Evolutionary conservation across 1,139 yeast genomes (phyloP).

Genomic region (Pichiaceae sp.): DNA sequence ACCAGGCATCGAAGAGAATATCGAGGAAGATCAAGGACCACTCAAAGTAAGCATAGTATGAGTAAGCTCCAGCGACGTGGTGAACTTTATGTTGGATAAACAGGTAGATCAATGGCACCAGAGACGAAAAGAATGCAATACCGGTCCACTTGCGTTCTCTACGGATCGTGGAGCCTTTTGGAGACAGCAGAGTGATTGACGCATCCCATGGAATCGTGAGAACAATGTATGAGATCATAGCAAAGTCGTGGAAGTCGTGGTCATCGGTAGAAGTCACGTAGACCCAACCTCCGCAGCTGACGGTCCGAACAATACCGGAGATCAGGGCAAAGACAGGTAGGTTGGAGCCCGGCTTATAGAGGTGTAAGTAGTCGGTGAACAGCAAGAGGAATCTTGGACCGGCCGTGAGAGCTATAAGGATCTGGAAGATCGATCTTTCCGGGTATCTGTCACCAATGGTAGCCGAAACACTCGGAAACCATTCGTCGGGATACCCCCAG

Average conservation of each 20-base stretch:
- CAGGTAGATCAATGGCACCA: conserved; percentile 80
- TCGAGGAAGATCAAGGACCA: conserved; percentile 85
- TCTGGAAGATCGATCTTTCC: conserved; percentile 85
- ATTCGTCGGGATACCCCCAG: conserved; percentile 91
- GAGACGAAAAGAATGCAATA: conserved; percentile 53
- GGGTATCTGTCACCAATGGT: conserved; percentile 96
- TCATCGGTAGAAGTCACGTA: conserved; percentile 95
- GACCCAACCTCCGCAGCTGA: conserved; percentile 98
- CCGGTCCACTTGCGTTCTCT: conserved; percentile 48
- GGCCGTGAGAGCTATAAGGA: conserved; percentile 68
- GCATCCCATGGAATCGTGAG: conserved; percentile 90
- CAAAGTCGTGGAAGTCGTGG: conserved; percentile 92
- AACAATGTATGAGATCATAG: conserved; percentile 84
- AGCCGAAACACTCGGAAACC: conserved; percentile 98
- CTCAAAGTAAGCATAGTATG: conserved; percentile 88
- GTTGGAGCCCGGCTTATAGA: conserved; percentile 30
- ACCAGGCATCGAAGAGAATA: conserved; percentile 75
- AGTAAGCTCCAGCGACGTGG: conserved; percentile 85
- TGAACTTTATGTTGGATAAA: conserved; percentile 92
- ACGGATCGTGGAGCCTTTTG: conserved; percentile 38
- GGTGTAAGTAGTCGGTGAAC: conserved; percentile 45
- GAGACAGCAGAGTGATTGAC: conserved; percentile 49
- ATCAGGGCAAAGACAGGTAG: conserved; percentile 38
- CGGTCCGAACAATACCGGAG: conserved; percentile 71
- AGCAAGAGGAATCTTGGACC: conserved; percentile 82